A percentile compares a stretch with the other conserved stretches of the same genome.
phyloP scores from a whole-genome alignment of 2,329 filamentous ascomycete species.

The Ceratocystis albifundus region DNA sequence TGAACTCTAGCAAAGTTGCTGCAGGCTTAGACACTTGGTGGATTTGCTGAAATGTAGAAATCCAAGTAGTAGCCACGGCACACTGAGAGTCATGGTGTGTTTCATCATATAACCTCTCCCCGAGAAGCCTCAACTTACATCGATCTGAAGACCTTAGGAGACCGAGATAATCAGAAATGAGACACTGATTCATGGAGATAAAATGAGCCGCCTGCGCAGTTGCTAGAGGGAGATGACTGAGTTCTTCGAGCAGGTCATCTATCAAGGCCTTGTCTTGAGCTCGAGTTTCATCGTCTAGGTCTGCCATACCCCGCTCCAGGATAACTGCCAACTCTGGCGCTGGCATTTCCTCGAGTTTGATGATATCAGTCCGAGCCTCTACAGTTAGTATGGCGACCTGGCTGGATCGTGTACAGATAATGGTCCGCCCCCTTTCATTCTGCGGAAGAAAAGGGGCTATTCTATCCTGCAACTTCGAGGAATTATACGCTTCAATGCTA shows the following conservation, averaged over 20 bases:
- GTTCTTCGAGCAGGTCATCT: not conserved
- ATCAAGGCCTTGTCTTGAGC: not conserved
- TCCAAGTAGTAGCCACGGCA: not conserved
- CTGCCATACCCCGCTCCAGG: not conserved
- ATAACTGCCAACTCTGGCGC: not conserved
- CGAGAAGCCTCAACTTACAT: not conserved
- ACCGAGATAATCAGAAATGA: not conserved
- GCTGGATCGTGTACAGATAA: constrained; percentile 17
- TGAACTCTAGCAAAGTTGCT: not conserved
- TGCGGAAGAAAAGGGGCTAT: constrained; percentile 28
- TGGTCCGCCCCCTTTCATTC: constrained; percentile 13
- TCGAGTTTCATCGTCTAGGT: not conserved
- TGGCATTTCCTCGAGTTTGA: not conserved
- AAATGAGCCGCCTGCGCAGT: constrained; percentile 24
- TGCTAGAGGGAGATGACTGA: constrained; percentile 23
- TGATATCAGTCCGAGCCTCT: not conserved
- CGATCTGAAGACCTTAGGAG: not conserved
- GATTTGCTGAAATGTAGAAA: not conserved
- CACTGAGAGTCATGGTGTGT: not conserved
- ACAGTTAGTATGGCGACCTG: not conserved
- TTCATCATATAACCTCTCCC: not conserved
- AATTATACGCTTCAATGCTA: constrained; percentile 12
- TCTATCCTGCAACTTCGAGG: not conserved
- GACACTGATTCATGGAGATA: constrained; percentile 12
- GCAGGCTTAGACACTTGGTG: not conserved